Evolutionary conservation across 805 yeast genomes (phyloP).

Genomic region (Dipodascus albidus): DNA sequence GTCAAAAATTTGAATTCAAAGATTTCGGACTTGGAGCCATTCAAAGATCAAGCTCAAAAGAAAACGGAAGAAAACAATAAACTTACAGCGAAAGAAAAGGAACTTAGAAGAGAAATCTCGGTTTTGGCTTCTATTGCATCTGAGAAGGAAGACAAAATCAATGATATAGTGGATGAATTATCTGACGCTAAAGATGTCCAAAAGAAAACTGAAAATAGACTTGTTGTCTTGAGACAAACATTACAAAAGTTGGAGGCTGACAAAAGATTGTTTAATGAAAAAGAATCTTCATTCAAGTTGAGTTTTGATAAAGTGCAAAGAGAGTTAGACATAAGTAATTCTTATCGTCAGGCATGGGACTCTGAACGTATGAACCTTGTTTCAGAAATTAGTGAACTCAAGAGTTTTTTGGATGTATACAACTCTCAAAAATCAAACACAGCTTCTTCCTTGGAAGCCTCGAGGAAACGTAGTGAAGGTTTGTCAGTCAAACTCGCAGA

Average conservation of each 20-base stretch:
- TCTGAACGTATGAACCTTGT: conserved; percentile 11
- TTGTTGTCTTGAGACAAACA: conserved; percentile 10
- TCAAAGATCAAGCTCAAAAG: conserved; percentile 6
- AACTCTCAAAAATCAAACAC: conserved; percentile 10
- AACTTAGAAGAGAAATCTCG: conserved; percentile 25
- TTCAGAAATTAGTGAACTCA: conserved; percentile 10
- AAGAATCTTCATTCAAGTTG: conserved; percentile 1
- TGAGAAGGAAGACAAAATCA: conserved; percentile 33
- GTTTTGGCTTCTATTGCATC: conserved; percentile 26
- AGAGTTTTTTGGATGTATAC: conserved; percentile 6
- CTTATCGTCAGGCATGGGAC: conserved; percentile 9
- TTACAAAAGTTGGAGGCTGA: conserved; percentile 11
- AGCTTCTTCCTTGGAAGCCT: conserved; percentile 11
- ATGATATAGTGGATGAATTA: conserved; percentile 30
- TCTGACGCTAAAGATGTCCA: conserved; percentile 28
- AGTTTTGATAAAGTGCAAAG: conserved; percentile 6
- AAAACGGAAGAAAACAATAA: conserved; percentile 9
- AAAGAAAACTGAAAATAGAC: conserved; percentile 23
- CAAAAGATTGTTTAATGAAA: conserved; percentile 8
- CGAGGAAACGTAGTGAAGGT: conserved; percentile 24
- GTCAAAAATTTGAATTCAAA: conserved; percentile 2
- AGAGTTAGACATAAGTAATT: conserved; percentile 7
- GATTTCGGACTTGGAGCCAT: conserved; percentile 2
- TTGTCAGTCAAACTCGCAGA: conserved; percentile 53
- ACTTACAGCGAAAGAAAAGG: conserved; percentile 17